Evolutionary conservation across 2,329 filamentous ascomycete genomes (phyloP), one percentile per base, ranked within the genome.

Genomic region (Apiospora pterosperma): DNA sequence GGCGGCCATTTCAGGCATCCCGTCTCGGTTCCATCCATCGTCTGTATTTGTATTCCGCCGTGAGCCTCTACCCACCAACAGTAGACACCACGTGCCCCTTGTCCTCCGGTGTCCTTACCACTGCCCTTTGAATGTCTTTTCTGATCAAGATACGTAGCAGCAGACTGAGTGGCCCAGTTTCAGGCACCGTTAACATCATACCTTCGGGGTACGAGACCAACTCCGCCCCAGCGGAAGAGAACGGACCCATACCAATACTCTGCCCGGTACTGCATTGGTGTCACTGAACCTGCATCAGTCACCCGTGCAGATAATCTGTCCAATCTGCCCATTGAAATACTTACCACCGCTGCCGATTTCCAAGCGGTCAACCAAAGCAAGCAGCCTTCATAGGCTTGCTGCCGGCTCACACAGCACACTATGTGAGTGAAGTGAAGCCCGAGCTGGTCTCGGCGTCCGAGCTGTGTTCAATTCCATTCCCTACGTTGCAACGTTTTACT

Each of bases 401-500:
- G 68, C 68, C 68, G 69, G 67, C 70, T 67, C 66, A 65, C 67
- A 65, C 68, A 68, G 67, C 67, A 67, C 73, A 78, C 66, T 66
- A 79, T 79, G 77, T 79, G 67, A 76, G 76, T 73, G 11, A 59
- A 76, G 76, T 73, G 11, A 59, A 64, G 36, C 39, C n/a, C 36
- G 48, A n/a, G 28, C 12, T 55, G 48, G 48, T 28, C 48, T n/a
- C 25, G 48, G 48, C 48, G 48, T 12, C 16, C 31, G n/a, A 19
- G 36, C 23, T 21, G 31, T 34, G 39, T 11, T 11, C 63, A 48
- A 38, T 41, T 39, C 25, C 23, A 25, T 25, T 44, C 34, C 28
- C 34, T 39, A 34, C 42, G 55, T 55, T 28, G 16, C 41, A 28
- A 28, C 58, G 42, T 39, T 48, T 62, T 42, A n/a, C 23, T 38